Percentiles rank a stretch among this genome's conserved stretches.
phyloP scores from a whole-genome alignment of 805 yeast genomes.

The Candida coleopterorum region DNA sequence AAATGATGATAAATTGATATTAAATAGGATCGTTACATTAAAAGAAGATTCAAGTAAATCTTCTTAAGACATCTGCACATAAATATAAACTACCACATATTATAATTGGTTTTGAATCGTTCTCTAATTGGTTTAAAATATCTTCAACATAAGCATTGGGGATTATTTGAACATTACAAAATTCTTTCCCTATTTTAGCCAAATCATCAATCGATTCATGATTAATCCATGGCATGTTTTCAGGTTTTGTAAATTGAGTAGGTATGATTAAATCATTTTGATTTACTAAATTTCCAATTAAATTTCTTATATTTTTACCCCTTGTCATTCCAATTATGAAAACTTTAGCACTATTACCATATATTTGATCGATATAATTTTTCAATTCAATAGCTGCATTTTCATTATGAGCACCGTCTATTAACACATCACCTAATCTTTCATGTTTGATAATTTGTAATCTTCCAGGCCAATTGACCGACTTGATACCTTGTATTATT shows the following conservation, averaged over 20 bases:
- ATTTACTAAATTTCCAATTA: conserved; percentile 48
- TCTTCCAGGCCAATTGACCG: conserved; percentile 83
- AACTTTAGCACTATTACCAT: conserved; percentile 30
- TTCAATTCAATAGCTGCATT: conserved; percentile 76
- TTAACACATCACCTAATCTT: conserved; percentile 33
- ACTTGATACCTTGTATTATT: conserved; percentile 49
- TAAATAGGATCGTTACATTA: conserved; percentile 90
- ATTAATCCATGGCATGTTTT: conserved; percentile 91
- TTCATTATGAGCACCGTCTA: conserved; percentile 94
- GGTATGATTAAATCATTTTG: conserved; percentile 53
- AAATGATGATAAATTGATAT: conserved; percentile 53
- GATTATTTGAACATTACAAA: conserved; percentile 10
- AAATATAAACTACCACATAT: conserved; percentile 40
- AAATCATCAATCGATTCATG: conserved; percentile 5
- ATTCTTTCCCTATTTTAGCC: conserved; percentile 1
- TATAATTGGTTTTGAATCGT: conserved; percentile 25
- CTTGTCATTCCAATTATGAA: conserved; percentile 73
- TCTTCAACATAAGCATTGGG: no score
- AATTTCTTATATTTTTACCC: conserved; percentile 56
- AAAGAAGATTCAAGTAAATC: conserved; percentile 46
- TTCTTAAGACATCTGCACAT: conserved; percentile 30
- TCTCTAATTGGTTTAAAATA: conserved; percentile 10
- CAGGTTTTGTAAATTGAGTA: conserved; percentile 64
- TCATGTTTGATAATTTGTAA: conserved; percentile 47
- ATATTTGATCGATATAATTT: conserved; percentile 36